Conservation (phyloP, 1,139 yeast genomes). For the Yamadazyma dushanensis region DNA sequence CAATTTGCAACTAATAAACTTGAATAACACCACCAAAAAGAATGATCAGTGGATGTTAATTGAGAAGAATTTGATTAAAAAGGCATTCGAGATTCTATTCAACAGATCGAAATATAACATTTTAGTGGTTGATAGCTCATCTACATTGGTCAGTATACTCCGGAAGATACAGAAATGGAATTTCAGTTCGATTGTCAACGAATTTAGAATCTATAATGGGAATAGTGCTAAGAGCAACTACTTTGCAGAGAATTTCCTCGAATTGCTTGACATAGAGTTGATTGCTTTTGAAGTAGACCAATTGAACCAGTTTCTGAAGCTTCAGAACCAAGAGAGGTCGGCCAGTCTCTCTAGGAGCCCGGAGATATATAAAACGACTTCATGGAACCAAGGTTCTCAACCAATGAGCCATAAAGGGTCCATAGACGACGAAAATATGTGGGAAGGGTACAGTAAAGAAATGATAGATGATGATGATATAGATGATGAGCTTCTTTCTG, state of each 20-base stretch:
- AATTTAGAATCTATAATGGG: constrained; percentile 72
- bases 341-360: constrained; percentile 13
- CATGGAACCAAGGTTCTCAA: constrained; percentile 9
- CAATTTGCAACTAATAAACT: constrained; percentile 15
- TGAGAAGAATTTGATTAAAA: constrained; percentile 55
- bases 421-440: constrained; percentile 18
- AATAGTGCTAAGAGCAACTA: constrained; percentile 65
- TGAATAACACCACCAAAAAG: constrained; percentile 20
- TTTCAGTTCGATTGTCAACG: constrained; percentile 78
- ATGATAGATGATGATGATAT: constrained; percentile 44
- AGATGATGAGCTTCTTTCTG: constrained; percentile 55
- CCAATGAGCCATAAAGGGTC: constrained; percentile 15
- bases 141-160: constrained; percentile 75
- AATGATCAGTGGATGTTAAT: constrained; percentile 73
- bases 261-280: constrained; percentile 60
- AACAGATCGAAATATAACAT: constrained; percentile 68
- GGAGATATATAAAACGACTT: constrained; percentile 14
- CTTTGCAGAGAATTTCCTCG: constrained; percentile 80
- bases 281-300: constrained; percentile 43
- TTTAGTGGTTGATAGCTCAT: constrained; percentile 75
- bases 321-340: constrained; percentile 11
- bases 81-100: constrained; percentile 59
- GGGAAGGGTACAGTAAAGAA: constrained; percentile 19
- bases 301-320: constrained; percentile 20
- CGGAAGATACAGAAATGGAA: constrained; percentile 88